Evolutionary conservation across 2,329 filamentous ascomycete genomes (phyloP), one percentile per base, ranked within the genome.

Genomic region (Talaromyces marneffei): DNA sequence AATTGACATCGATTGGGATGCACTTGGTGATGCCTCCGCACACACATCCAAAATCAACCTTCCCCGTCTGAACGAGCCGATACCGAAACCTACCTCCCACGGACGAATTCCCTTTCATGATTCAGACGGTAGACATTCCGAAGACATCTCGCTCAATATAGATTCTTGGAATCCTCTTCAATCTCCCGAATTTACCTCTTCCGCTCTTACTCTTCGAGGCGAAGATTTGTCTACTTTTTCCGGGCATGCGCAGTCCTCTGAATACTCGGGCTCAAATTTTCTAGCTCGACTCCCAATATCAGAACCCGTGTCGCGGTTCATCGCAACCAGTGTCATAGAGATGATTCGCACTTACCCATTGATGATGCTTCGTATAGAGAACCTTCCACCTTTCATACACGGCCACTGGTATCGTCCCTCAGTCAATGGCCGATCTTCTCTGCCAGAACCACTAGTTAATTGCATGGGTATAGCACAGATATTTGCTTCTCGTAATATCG

Each of bases 311-410:
- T 40, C 42, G 9, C 35, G 33, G n/a, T 52, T 59, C 4, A 52
- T 35, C 16, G 46, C 44, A 52, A 53, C 27, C 2, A 40, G 27
- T 33, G 18, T 59, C 25, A n/a, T 59, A n/a, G 20, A 59, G 44
- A 59, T 59, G 57, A 35, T 59, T n/a, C 33, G 33, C 23, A 25
- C 57, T 20, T 59, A 39, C 14, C 57, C 57, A 1, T 18, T 39
- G 23, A 59, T 59, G 57, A 59, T 59, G 57, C 57, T 59, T 42
- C 57, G 57, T 31, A 18, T 20, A 27, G 46, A 59, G 33, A 59
- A 31, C 2, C 25, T 59, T 5, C 57, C 57, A 33, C 16, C 57
- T 52, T 59, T 59, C 10, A 59, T 59, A 59, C 57, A 59, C n/a
- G 44, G 57, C 8, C 57, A 59, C 18, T 42, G 33, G 57, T 42